Base-by-base conservation (phyloP, 345 rosid species). In the Arabidopsis suecica region DNA sequence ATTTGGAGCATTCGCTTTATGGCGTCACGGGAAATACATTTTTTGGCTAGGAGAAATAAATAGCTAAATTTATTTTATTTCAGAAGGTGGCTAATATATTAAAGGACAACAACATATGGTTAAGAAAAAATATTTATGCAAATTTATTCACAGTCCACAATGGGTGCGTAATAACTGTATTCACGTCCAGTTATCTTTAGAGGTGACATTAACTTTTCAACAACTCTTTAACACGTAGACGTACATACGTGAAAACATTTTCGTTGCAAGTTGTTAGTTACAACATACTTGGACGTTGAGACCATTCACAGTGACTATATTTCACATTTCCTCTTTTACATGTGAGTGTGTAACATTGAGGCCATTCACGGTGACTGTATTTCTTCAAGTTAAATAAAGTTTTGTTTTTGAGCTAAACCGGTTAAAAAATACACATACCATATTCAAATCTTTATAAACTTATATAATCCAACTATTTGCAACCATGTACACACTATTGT, bases 11-110 rank as follows among this genome's bases (percentile, higher is more conserved):
- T 68, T 62, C 37, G 23, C 75, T 69, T 61, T 44, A 76, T 69
- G 70, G 70, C 75, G 41, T 76, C 79, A 76, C 79, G 74, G 41
- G 75, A 28, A 55, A 64, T 23, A 62, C 54, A 53, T 62, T 48
- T 56, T 60, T 47, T 32, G 58, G 75, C 65, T 36, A 33, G 2
- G 41, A 61, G 41, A 76, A 53, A 75, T 67, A 18, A 59, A 61
- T 61, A 28, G 3, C 42, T 42, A 20, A 3, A 6, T 2, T 25
- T 41, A 23, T 9, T 34, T 9, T 16, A 9, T 58, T 34, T 34
- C 67, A 62, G 32, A n/a, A 41, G 13, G 14, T 42, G 2, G 20
- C 20, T 23, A 22, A 22, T 44, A 3, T 22, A 38, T 37, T 60
- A 9, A 38, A 20, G n/a, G n/a, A 10, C 47, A 18, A 57, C 12